Percentiles rank a stretch among this genome's conserved stretches.
These are phyloP conservation scores for Termitomyces heimii DNA, from an alignment of 768 basidiomycete species.

Conservation along the genomic window DNA sequence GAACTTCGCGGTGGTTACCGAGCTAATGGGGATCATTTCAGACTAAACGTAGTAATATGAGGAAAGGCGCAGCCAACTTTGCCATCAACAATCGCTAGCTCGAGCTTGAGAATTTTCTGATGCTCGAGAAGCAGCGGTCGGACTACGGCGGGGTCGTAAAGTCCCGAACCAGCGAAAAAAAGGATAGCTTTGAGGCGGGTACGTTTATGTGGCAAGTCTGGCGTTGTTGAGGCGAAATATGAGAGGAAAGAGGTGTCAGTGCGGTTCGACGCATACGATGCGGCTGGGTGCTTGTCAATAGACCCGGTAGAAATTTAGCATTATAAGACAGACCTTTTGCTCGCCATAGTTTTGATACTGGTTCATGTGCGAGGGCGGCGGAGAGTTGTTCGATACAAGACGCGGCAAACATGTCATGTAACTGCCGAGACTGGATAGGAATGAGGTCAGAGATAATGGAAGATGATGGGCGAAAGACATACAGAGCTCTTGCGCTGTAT, in stretches of 20 bases:
- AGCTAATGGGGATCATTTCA: constrained; percentile 22
- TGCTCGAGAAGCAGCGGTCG: constrained; percentile 37
- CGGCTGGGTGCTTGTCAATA: constrained; percentile 26
- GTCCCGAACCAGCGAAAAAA: constrained; percentile 70
- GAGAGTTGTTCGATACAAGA: constrained; percentile 52
- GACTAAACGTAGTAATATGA: background rate
- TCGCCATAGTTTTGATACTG: constrained; percentile 57
- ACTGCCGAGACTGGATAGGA: constrained; percentile 40
- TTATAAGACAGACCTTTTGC: constrained; percentile 45
- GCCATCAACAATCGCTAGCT: constrained; percentile 72
- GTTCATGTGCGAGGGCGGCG: constrained; percentile 41
- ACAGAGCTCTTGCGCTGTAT: constrained; percentile 61
- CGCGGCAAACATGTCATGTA: constrained; percentile 64
- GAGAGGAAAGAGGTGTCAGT: constrained; percentile 49
- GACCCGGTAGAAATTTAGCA: background rate
- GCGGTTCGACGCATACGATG: constrained; percentile 26
- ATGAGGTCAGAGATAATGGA: background rate
- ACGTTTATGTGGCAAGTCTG: constrained; percentile 69
- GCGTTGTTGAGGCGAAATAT: constrained; percentile 81
- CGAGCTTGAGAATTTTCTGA: constrained; percentile 57
- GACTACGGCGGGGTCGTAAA: constrained; percentile 53
- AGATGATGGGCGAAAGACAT: background rate
- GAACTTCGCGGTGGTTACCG: constrained; percentile 54
- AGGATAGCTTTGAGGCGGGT: constrained; percentile 70
- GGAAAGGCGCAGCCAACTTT: constrained; percentile 42